phyloP scores from a whole-genome alignment of 768 basidiomycete species.

The Terana coerulea region DNA sequence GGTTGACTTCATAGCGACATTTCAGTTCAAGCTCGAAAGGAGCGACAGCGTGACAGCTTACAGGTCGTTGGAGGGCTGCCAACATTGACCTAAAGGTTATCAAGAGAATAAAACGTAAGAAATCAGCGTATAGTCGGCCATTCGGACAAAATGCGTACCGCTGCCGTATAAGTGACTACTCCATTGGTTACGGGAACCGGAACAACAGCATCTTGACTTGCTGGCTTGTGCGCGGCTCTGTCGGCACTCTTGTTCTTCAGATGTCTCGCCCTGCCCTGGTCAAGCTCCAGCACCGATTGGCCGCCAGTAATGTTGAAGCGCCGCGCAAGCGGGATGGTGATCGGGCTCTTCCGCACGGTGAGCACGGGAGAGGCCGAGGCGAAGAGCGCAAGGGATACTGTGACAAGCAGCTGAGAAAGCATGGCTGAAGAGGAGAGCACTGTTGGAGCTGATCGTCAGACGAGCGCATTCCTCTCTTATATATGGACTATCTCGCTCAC shows the following conservation, averaged over 20 bases:
- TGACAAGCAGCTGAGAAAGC: slow-evolving; percentile 16
- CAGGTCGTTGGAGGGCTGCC: slow-evolving; percentile 10
- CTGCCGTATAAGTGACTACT: slow-evolving; percentile 6
- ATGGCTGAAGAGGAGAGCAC: no score
- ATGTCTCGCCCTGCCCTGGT: slow-evolving; percentile 45
- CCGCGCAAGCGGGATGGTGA: slow-evolving; percentile 50
- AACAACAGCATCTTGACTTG: not conserved
- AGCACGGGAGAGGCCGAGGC: slow-evolving; percentile 20
- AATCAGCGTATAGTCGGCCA: not conserved
- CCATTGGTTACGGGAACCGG: slow-evolving; percentile 5
- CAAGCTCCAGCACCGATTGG: slow-evolving; percentile 44
- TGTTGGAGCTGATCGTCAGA: not conserved
- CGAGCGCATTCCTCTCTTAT: not conserved
- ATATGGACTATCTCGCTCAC: not conserved
- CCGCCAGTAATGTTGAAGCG: slow-evolving; percentile 47
- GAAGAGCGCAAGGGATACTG: slow-evolving; percentile 19
- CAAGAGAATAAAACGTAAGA: not conserved
- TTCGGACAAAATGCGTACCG: not conserved
- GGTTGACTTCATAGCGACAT: not conserved
- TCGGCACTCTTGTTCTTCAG: slow-evolving; percentile 31
- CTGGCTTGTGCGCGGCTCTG: slow-evolving; percentile 2
- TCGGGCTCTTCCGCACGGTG: slow-evolving; percentile 19
- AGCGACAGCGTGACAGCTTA: not conserved
- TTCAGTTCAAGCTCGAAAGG: no score
- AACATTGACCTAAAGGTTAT: not conserved